These are phyloP conservation scores for Cytospora mali DNA, from an alignment of 2,329 filamentous ascomycete genomes.

Conservation along the genomic window DNA sequence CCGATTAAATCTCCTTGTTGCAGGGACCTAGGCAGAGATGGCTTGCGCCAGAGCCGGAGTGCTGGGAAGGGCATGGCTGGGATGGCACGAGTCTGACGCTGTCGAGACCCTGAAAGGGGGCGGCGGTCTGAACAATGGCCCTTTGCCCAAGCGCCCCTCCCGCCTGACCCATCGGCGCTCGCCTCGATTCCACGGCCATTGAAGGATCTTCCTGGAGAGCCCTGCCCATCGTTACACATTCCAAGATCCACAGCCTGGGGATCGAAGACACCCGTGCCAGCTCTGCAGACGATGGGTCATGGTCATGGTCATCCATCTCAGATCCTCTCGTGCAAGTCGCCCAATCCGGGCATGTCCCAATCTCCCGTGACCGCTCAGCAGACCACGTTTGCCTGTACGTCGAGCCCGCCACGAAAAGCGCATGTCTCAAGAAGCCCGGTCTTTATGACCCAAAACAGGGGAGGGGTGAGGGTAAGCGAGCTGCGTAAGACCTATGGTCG, in stretches of 20 bases:
- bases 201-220: neutral
- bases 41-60: conserved; percentile 18
- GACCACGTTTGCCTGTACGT: conserved; percentile 16
- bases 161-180: neutral
- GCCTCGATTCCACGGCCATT: neutral
- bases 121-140: neutral
- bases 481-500: conserved; percentile 3
- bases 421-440: conserved; percentile 4
- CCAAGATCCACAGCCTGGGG: neutral
- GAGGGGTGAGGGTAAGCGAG: conserved; percentile 15
- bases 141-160: neutral
- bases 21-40: neutral
- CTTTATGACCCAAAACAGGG: neutral
- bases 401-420: conserved; percentile 21
- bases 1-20: conserved; percentile 15
- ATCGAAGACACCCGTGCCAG: neutral
- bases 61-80: conserved; percentile 11
- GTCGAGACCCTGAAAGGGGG: neutral
- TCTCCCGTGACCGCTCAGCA: conserved; percentile 23
- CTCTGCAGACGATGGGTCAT: neutral
- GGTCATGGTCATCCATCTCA: conserved; percentile 6
- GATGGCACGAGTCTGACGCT: neutral
- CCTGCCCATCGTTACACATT: neutral
- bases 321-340: conserved; percentile 2
- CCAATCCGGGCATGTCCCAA: neutral